Percentiles rank a stretch among this genome's conserved stretches.
Conservation (phyloP, 164 flowering plant genomes). For the Warburgia ugandensis region DNA sequence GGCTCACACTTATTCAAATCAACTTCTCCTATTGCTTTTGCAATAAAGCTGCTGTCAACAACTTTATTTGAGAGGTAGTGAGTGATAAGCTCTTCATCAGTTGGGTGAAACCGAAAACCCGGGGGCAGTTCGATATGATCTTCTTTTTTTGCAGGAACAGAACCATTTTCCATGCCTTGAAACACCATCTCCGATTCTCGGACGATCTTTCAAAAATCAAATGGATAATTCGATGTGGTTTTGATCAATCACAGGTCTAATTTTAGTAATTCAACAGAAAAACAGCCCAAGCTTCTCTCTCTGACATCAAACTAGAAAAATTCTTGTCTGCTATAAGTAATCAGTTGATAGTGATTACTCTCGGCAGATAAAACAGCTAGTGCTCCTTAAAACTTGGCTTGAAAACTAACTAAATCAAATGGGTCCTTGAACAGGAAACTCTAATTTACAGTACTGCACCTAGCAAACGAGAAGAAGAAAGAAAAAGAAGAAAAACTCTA, state of each 20-base stretch:
- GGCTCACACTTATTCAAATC: slow-evolving; percentile 96
- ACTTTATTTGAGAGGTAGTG: slow-evolving; percentile 71
- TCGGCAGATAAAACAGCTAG: no score
- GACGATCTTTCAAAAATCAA: not conserved
- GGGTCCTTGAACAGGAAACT: no score
- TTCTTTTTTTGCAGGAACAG: slow-evolving; percentile 26
- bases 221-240: not conserved
- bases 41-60: slow-evolving; percentile 35
- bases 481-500: no score
- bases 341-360: no score
- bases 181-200: not conserved
- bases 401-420: no score
- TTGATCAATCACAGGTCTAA: not conserved
- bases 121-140: slow-evolving; percentile 75
- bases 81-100: slow-evolving; percentile 87
- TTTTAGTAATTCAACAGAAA: no score
- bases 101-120: slow-evolving; percentile 88
- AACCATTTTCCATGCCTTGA: slow-evolving; percentile 32
- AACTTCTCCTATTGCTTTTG: slow-evolving; percentile 78
- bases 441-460: no score
- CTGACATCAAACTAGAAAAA: not conserved
- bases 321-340: no score
- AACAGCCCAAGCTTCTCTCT: slow-evolving; percentile 1
- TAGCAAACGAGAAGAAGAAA: no score
- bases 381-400: no score